Evolutionary conservation across 176 grass and related monocot genomes (phyloP), one percentile per base, ranked within the genome.

Genomic region (Juncus effusus): DNA sequence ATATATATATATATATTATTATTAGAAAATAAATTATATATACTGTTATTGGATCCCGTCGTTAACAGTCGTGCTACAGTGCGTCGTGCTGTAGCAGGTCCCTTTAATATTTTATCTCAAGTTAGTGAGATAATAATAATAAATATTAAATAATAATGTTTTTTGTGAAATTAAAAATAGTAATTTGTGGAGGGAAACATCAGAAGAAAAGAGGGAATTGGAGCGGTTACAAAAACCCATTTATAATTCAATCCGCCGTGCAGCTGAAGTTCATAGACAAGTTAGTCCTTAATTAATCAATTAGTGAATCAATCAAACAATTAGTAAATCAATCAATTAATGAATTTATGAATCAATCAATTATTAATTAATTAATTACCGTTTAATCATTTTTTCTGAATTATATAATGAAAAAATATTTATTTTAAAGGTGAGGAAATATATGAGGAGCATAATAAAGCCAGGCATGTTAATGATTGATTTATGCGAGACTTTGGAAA

Each of bases 211-310:
- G 78, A 93, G 85, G 65, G 94, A 93, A 65, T 69, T 87, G 10
- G 94, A 99, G 59, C 80, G 88, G 38, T 69, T 93, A 15, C 75
- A 99, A 36, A 99, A 89, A 75, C 85, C 85, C 2, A 93, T 93
- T 62, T 99, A 93, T 67, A 93, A 82, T 72, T 47, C 88, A 81
- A 64, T 99, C 64, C 88, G 83, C 40, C 85, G 75, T 80, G 94
- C 94, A 65, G 88, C 94, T 65, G 88, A 99, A 93, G 94, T 99
- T 83, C 94, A 99, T 78, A 84, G 94, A 87, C 85, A 99, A 88
- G 94, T 99, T 61, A 4, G 40, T 67, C 54, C 47, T 53, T 42
- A 52, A 56, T 42, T 47, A 28, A 58, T 16, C 71, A 37, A 11
- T 5, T 28, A 28, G 1, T 28, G 1, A 28, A 28, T 28, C 19